Evolutionary conservation across 1,139 yeast genomes (phyloP), one percentile per base, ranked within the genome.

Genomic region (Pichia sp.): DNA sequence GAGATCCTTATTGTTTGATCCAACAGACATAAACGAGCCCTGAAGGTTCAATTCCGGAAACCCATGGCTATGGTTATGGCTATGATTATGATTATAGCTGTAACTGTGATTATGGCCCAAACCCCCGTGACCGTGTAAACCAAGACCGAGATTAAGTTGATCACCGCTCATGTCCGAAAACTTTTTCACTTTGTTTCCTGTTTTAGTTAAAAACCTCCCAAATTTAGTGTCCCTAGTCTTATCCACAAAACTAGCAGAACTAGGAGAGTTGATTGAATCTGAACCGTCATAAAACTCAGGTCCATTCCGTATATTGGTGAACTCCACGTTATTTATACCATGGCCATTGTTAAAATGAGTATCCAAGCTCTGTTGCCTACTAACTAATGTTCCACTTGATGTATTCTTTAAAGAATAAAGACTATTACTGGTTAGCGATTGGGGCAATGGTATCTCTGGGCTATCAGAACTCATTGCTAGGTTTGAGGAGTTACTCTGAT

Each of bases 281-380:
- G 53, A 47, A 7, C 45, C 54, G n/a, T 51, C 51, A 34, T 58
- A 59, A 15, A 53, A 38, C 19, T 59, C 60, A 8, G 61, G 43
- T 4, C 51, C 51, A 11, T 50, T 45, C 42, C 70, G 54, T 8
- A 67, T 65, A 53, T 67, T 67, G 45, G 60, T 67, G 55, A 67
- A 67, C 50, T 67, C 70, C 15, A 67, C 70, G 48, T 62, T 64
- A 15, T 66, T 62, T 1, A 50, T 50, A 34, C 15, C 23, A 42
- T 38, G 30, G 15, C 8, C 23, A 13, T 42, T 41, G n/a, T 8
- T 36, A 34, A 23, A 23, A 10, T 51, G 51, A 16, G 38, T 31
- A 29, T 51, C 47, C 15, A 49, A 10, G 29, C 47, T 48, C 5
- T 26, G 34, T n/a, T 49, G 41, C 7, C 54, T 16, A 29, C 51